Evolutionary conservation across 768 basidiomycete genomes (phyloP).

Genomic region (Dacryopinax spathularia): DNA sequence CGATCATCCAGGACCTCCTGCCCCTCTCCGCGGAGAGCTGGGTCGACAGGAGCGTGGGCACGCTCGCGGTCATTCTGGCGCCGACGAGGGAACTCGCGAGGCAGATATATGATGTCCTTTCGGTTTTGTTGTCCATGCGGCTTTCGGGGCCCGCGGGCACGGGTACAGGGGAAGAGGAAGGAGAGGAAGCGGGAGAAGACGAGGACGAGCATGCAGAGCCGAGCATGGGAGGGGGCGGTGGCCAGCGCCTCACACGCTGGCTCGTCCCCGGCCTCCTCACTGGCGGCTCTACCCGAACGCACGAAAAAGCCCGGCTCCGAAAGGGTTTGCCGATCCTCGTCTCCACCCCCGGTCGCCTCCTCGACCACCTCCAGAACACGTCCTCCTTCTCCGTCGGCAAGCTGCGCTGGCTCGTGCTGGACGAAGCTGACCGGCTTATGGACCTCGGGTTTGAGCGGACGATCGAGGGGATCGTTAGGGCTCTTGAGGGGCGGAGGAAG

Average conservation of each 20-base stretch:
- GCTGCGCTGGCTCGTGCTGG: conserved; percentile 88
- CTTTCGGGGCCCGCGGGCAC: conserved; percentile 23
- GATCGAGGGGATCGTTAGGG: conserved; percentile 74
- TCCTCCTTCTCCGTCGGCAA: conserved; percentile 84
- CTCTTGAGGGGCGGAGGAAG: conserved; percentile 67
- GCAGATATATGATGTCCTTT: conserved; percentile 93
- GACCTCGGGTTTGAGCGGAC: conserved; percentile 97
- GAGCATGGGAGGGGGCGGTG: conserved; percentile 27
- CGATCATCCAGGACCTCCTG: conserved; percentile 87
- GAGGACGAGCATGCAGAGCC: conserved; percentile 21
- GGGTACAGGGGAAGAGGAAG: background rate
- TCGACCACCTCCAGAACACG: conserved; percentile 95
- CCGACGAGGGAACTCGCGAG: conserved; percentile 93
- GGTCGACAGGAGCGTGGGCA: conserved; percentile 89
- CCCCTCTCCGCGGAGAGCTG: conserved; percentile 80
- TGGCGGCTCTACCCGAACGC: conserved; percentile 84
- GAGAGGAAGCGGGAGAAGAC: conserved; percentile 33
- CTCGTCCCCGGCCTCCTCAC: conserved; percentile 84
- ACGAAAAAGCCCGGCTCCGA: conserved; percentile 89
- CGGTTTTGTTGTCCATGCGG: conserved; percentile 61
- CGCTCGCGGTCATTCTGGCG: conserved; percentile 83
- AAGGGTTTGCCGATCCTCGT: conserved; percentile 94
- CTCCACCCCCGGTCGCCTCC: conserved; percentile 82
- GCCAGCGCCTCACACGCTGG: conserved; percentile 62
- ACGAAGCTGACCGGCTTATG: conserved; percentile 96